Conservation (phyloP, 2,329 filamentous ascomycete species). For the Scedosporium boydii region DNA sequence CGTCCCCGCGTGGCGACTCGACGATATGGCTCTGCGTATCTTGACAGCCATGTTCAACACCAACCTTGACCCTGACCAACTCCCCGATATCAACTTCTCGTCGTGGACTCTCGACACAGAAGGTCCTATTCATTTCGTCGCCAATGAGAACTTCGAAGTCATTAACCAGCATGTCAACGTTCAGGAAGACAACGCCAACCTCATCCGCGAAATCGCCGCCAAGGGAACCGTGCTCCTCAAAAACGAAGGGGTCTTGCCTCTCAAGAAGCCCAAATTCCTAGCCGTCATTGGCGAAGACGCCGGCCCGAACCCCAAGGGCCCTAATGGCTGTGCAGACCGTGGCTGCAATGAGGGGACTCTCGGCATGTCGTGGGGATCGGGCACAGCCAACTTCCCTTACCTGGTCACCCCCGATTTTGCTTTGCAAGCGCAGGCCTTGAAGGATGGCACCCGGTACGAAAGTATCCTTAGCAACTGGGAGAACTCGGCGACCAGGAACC, state of each 20-base stretch:
- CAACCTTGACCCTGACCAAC: conserved; percentile 38
- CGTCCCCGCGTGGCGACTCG: conserved; percentile 74
- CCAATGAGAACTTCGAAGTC: conserved; percentile 50
- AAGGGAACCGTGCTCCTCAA: conserved; percentile 85
- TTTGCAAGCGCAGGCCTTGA: conserved; percentile 51
- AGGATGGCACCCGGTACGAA: conserved; percentile 51
- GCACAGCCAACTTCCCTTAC: conserved; percentile 65
- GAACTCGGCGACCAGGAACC: conserved; percentile 47
- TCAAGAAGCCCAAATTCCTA: conserved; percentile 68
- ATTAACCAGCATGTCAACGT: conserved; percentile 81
- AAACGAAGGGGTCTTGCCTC: conserved; percentile 66
- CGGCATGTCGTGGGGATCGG: conserved; percentile 73
- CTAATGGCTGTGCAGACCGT: conserved; percentile 70
- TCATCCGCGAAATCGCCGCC: conserved; percentile 69
- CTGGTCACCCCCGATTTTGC: conserved; percentile 65
- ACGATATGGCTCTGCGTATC: conserved; percentile 86
- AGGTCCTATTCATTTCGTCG: conserved; percentile 57
- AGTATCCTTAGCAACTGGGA: conserved; percentile 58
- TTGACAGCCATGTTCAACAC: conserved; percentile 63
- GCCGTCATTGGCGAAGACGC: conserved; percentile 79
- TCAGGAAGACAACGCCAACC: conserved; percentile 58
- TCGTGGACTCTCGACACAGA: conserved; percentile 77
- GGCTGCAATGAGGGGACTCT: conserved; percentile 51
- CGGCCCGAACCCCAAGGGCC: conserved; percentile 61
- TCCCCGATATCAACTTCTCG: conserved; percentile 65